A percentile compares a stretch with the other conserved stretches of the same genome.
Conservation (phyloP, 208 protist genomes). For the Naegleria fowleri region DNA sequence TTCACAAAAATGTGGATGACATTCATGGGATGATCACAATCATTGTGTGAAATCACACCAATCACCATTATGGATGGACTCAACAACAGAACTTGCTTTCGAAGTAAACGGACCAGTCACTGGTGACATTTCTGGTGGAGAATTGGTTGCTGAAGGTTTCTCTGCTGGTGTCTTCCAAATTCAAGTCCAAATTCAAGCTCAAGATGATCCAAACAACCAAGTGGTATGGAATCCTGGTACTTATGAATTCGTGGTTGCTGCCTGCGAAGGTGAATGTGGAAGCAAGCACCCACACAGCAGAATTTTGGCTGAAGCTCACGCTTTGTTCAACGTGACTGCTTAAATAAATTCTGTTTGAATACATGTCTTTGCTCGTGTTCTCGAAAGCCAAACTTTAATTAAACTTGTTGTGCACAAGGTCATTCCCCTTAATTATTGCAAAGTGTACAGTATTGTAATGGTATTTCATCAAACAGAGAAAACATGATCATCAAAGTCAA, state of each 20-base stretch:
- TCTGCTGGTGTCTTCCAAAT: slow-evolving; percentile 33
- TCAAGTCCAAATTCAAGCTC: slow-evolving; percentile 35
- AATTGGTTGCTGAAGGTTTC: slow-evolving; percentile 33
- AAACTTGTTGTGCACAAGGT: no score
- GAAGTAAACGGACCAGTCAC: slow-evolving; percentile 19
- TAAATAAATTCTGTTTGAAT: slow-evolving; percentile 29
- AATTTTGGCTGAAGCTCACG: slow-evolving; percentile 28
- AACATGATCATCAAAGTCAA: no score
- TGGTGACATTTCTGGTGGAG: slow-evolving; percentile 29
- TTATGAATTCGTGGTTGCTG: slow-evolving; percentile 37
- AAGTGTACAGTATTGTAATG: no score
- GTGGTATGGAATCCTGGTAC: slow-evolving; percentile 35
- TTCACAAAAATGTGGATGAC: no score
- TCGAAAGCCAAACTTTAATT: no score
- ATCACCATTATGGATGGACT: no score
- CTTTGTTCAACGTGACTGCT: slow-evolving; percentile 36
- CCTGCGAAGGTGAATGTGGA: slow-evolving; percentile 47
- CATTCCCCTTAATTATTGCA: no score
- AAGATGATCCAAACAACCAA: slow-evolving; percentile 29
- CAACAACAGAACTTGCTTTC: background rate
- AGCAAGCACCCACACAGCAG: slow-evolving; percentile 39
- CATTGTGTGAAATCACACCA: no score
- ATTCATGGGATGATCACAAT: no score
- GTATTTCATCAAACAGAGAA: no score
- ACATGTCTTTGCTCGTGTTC: no score